These are phyloP conservation scores for Acer yangbiense DNA, from an alignment of 345 rosid genomes.

Conservation along the genomic window DNA sequence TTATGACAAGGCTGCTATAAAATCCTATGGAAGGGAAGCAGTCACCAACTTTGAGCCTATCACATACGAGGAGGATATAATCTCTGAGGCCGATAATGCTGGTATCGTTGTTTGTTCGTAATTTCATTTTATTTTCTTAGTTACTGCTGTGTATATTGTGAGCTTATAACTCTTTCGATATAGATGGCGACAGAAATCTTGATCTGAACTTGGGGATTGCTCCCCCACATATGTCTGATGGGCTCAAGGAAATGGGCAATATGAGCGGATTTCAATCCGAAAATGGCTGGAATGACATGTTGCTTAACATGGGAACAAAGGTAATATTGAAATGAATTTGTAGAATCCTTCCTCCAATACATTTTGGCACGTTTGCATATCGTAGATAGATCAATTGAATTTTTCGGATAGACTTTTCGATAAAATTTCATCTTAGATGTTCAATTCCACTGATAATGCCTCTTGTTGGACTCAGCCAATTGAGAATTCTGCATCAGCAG, in stretches of 20 bases:
- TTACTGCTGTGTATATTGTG: not conserved
- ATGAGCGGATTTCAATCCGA: conserved; percentile 17
- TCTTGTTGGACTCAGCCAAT: conserved; percentile 26
- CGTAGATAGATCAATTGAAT: not conserved
- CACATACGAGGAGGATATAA: conserved; percentile 53
- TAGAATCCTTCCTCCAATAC: not conserved
- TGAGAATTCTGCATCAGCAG: conserved; percentile 30
- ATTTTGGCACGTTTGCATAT: no score
- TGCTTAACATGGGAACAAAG: conserved; percentile 29
- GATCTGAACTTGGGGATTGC: conserved; percentile 69
- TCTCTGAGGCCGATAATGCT: conserved; percentile 26
- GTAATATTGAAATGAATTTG: conserved; percentile 18
- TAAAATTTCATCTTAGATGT: not conserved
- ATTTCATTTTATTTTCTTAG: not conserved
- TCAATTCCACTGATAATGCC: conserved; percentile 3
- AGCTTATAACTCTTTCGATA: conserved; percentile 15
- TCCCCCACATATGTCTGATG: conserved; percentile 32
- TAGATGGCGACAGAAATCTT: conserved; percentile 42
- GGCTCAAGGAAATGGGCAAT: conserved; percentile 24
- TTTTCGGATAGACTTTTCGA: not conserved
- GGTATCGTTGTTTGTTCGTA: conserved; percentile 28
- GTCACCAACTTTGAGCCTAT: conserved; percentile 88
- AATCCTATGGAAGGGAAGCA: conserved; percentile 87
- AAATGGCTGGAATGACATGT: conserved; percentile 19
- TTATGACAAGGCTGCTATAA: conserved; percentile 85